A percentile compares a stretch with the other conserved stretches of the same genome.
These are phyloP conservation scores for Leucosporidium scottii DNA, from an alignment of 768 basidiomycete genomes.

Conservation along the genomic window DNA sequence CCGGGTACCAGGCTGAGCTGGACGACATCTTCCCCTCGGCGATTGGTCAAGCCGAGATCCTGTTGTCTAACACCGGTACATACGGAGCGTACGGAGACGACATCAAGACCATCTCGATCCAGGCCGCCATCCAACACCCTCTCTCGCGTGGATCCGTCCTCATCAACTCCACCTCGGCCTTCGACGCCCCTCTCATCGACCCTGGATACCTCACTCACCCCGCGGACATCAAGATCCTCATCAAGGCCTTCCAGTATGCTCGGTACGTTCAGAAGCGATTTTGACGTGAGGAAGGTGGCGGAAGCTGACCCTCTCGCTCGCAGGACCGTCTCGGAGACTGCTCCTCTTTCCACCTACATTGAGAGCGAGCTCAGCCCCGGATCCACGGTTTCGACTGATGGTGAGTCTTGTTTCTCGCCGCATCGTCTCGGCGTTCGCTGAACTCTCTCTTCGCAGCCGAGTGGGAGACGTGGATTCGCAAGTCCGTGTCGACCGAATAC, in stretches of 20 bases:
- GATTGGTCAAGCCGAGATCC: conserved; percentile 55
- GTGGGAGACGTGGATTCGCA: conserved; percentile 38
- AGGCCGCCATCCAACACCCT: conserved; percentile 62
- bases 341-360: conserved; percentile 41
- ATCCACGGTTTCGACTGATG: conserved; percentile 40
- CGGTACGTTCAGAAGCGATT: conserved; percentile 22
- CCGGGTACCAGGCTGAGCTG: conserved; percentile 34
- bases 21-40: conserved; percentile 30
- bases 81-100: conserved; percentile 43
- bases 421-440: background rate
- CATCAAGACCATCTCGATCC: conserved; percentile 49
- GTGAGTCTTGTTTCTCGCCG: conserved; percentile 6
- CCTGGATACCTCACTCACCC: conserved; percentile 41
- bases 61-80: conserved; percentile 49
- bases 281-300: no score
- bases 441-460: conserved; percentile 8
- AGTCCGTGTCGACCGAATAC: conserved; percentile 39
- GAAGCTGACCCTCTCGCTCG: no score
- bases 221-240: conserved; percentile 40
- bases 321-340: conserved; percentile 38
- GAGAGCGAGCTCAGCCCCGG: conserved; percentile 43
- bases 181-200: conserved; percentile 54
- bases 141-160: conserved; percentile 58
- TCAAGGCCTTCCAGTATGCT: conserved; percentile 40
- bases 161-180: conserved; percentile 56